Evolutionary conservation across 2,329 filamentous ascomycete species (phyloP), one percentile per base, ranked within the genome.

Genomic region (Colletotrichum eremochloae): DNA sequence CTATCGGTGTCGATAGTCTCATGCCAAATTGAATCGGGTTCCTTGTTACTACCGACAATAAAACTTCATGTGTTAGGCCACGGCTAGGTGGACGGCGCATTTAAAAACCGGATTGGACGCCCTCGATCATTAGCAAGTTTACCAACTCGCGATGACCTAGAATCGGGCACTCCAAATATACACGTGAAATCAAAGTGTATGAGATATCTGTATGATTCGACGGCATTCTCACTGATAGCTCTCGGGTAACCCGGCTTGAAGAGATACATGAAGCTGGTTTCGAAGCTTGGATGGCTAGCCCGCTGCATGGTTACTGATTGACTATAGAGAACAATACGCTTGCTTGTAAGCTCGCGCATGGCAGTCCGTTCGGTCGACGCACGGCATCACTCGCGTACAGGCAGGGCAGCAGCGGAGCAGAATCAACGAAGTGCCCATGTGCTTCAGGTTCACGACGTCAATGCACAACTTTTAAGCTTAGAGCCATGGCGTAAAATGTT

Each of bases 1-100:
- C 74, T 1, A 24, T 73, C 75, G 50, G 80, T 77, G 48, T 83
- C 78, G 9, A 87, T 76, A 0, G 73, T 78, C 9, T 75, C 78
- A 2, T 50, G 61, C 3, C 64, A 74, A 66, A 48, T 63, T 42
- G 12, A 55, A 8, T 72, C 62, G 3, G 42, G 24, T 12, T 50
- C 18, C 44, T 52, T 46, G 67, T 58, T n/a, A 52, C 62, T 14
- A 52, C 65, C 5, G 15, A 29, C 29, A 3, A 14, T 24, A 14
- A 29, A 8, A 24, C 6, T 18, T 29, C 5, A 18, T 11, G 2
- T 18, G 12, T 14, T 2, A 52, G 24, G 9, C 18, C 33, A 40
- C 8, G 20, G 40, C 20, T 15, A 20, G 36, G 33, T 4, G 18
- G 20, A 29, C 38, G 38, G 5, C 20, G n/a, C 36, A 42, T 24